Percentiles rank a stretch among this genome's conserved stretches.
These are phyloP conservation scores for Wallacemonas sp. DNA, from an alignment of 208 protist species.

Conservation along the genomic window DNA sequence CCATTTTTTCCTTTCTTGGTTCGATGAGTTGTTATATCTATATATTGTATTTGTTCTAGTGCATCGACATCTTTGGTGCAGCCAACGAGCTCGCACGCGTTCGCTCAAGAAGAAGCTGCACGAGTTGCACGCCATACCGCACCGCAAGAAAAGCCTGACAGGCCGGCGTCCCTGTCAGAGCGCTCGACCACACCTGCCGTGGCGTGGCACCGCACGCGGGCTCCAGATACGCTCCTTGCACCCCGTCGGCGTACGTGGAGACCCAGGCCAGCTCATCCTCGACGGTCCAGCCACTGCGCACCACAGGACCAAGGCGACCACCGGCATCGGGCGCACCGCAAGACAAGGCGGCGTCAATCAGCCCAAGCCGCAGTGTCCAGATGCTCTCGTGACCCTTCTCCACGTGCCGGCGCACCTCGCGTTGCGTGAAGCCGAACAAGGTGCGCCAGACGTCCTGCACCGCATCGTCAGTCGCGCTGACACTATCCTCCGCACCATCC, in stretches of 20 bases:
- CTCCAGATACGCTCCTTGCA: background rate
- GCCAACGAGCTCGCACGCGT: no score
- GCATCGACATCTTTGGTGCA: no score
- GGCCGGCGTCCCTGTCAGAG: conserved; percentile 26
- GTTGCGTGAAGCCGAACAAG: conserved; percentile 40
- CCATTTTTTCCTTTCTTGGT: no score
- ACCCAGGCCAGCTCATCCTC: conserved; percentile 65
- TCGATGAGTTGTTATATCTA: no score
- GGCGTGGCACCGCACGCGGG: conserved; percentile 14
- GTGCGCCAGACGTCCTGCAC: conserved; percentile 24
- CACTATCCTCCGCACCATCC: background rate
- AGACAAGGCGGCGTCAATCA: conserved; percentile 47
- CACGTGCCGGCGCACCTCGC: conserved; percentile 55
- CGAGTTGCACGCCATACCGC: conserved; percentile 63
- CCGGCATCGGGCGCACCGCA: no score
- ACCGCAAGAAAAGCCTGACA: conserved; percentile 65
- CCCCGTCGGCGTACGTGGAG: conserved; percentile 22
- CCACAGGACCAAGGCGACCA: background rate
- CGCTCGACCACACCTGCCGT: background rate
- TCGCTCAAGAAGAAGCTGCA: conserved; percentile 16
- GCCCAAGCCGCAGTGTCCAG: conserved; percentile 63
- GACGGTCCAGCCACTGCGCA: conserved; percentile 43
- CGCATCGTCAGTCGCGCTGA: background rate
- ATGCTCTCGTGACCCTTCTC: conserved; percentile 78
- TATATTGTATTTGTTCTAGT: no score